phyloP scores from a whole-genome alignment of 2,329 filamentous ascomycete species.

The Diatrype stigma region DNA sequence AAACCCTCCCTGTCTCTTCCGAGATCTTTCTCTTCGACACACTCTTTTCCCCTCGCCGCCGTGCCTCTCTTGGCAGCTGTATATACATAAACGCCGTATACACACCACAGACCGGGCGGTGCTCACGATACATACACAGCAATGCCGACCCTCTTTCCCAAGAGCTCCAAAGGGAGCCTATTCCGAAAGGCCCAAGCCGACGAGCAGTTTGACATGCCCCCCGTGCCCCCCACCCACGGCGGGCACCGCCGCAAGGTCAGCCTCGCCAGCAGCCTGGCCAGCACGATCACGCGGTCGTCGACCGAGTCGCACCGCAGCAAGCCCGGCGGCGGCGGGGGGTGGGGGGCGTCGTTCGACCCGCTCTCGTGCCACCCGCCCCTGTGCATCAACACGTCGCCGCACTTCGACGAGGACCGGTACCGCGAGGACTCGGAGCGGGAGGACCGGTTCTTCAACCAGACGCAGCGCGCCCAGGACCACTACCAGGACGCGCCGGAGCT shows the following conservation, averaged over 20 bases:
- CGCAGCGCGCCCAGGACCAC: conserved; percentile 16
- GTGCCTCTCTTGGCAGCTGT: neutral
- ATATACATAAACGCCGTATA: neutral
- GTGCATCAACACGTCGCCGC: conserved; percentile 25
- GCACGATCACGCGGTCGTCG: conserved; percentile 23
- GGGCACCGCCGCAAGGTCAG: conserved; percentile 17
- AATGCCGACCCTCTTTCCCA: conserved; percentile 24
- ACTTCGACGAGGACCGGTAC: conserved; percentile 20
- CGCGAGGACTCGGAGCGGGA: conserved; percentile 22
- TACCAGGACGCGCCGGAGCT: conserved; percentile 19
- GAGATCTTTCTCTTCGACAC: neutral
- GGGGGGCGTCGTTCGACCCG: conserved; percentile 24
- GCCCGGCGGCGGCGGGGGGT: too few species aligned
- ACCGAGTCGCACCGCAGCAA: conserved; percentile 14
- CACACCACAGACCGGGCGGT: too few species aligned
- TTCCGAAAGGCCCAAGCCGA: conserved; percentile 12
- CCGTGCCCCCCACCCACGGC: too few species aligned
- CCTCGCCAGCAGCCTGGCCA: conserved; percentile 22
- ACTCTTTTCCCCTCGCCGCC: neutral
- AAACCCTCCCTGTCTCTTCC: neutral
- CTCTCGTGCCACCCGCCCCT: conserved; percentile 28
- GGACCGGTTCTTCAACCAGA: conserved; percentile 19
- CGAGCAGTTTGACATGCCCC: conserved; percentile 15
- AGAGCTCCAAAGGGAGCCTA: conserved; percentile 22
- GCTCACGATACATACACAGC: neutral